A percentile compares a stretch with the other conserved stretches of the same genome.
These are phyloP conservation scores for Hypocreales sp. DNA, from an alignment of 2,329 filamentous ascomycete species.

Conservation along the genomic window DNA sequence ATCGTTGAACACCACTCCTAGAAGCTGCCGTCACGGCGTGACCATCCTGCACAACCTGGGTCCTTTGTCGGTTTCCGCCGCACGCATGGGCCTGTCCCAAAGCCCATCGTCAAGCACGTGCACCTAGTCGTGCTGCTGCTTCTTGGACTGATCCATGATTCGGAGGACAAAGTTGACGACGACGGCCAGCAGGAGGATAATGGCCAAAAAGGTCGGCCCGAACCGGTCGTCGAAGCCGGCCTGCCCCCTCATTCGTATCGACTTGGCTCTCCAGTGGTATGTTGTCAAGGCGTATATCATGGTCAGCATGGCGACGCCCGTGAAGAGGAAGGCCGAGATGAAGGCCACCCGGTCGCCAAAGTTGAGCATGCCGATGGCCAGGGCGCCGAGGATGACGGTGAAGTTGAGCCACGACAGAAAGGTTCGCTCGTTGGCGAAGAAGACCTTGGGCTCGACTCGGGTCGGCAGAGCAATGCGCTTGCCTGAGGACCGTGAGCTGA, in stretches of 20 bases:
- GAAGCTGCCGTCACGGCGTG: no score
- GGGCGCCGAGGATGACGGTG: slow-evolving; percentile 91
- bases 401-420: slow-evolving; percentile 99
- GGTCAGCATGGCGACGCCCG: slow-evolving; percentile 79
- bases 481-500: slow-evolving; percentile 37
- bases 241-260: slow-evolving; percentile 79
- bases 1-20: no score
- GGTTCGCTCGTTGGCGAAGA: slow-evolving; percentile 99
- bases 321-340: slow-evolving; percentile 89
- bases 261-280: slow-evolving; percentile 94
- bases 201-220: slow-evolving; percentile 77
- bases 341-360: slow-evolving; percentile 91
- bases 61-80: no score
- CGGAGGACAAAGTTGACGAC: slow-evolving; percentile 89
- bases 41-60: no score
- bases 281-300: slow-evolving; percentile 93
- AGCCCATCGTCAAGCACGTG: no score
- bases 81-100: no score
- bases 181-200: slow-evolving; percentile 78
- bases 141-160: slow-evolving; percentile 31
- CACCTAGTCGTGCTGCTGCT: slow-evolving; percentile 14
- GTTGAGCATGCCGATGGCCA: slow-evolving; percentile 94
- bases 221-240: slow-evolving; percentile 94
- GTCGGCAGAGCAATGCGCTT: slow-evolving; percentile 97
- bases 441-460: slow-evolving; percentile 97